A percentile compares a stretch with the other conserved stretches of the same genome.
Evolutionary conservation across 345 rosid genomes (phyloP).

Genomic region (Eucalyptus victrix): DNA sequence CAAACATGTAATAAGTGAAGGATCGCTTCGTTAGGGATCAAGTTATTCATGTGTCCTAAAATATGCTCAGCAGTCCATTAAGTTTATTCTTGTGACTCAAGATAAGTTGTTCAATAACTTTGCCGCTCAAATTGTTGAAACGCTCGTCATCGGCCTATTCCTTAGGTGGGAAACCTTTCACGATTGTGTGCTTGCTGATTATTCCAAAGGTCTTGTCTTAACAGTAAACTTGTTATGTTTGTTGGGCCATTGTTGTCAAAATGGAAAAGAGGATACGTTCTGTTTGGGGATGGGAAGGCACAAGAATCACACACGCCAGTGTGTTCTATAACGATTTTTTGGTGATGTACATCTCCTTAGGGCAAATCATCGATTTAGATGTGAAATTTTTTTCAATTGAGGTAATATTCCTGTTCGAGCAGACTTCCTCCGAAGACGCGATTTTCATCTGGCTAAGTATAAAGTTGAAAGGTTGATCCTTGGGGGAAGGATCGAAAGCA

Average conservation of each 20-base stretch:
- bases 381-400: not conserved
- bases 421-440: not conserved
- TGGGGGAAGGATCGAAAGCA: not conserved
- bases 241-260: not conserved
- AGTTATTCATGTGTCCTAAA: not conserved
- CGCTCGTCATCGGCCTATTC: not conserved
- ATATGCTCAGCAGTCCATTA: not conserved
- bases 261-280: not conserved
- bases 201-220: not conserved
- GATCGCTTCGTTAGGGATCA: not conserved
- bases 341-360: not conserved
- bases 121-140: not conserved
- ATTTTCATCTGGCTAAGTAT: not conserved
- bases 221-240: not conserved
- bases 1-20: not conserved
- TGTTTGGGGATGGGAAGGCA: not conserved
- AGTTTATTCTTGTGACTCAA: not conserved
- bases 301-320: not conserved
- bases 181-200: not conserved
- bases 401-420: rapidly evolving
- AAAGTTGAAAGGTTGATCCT: not conserved
- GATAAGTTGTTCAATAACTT: not conserved
- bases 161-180: rapidly evolving
- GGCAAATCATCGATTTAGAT: not conserved
- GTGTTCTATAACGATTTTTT: no score